Percentiles rank a stretch among this genome's conserved stretches.
phyloP scores from a whole-genome alignment of 1,139 yeast genomes.

The Scheffersomyces lignicola region DNA sequence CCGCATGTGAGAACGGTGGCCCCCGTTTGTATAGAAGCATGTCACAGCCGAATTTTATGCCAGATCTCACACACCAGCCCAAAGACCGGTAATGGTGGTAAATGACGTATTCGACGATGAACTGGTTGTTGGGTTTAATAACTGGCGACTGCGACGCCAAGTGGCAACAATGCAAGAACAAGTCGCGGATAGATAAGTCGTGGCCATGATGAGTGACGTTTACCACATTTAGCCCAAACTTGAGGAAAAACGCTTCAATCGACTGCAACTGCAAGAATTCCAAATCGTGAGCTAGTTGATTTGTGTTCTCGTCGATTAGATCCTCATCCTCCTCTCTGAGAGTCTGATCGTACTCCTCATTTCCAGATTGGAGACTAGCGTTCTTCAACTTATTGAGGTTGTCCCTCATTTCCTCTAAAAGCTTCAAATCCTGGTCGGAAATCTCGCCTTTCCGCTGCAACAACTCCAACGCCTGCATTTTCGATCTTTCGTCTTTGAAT shows the following conservation, averaged over 20 bases:
- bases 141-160: conserved; percentile 3
- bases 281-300: conserved; percentile 22
- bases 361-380: conserved; percentile 10
- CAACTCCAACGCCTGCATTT: conserved; percentile 36
- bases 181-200: conserved; percentile 17
- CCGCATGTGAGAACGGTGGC: conserved; percentile 95
- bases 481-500: conserved; percentile 60
- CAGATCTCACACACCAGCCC: conserved; percentile 95
- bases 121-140: conserved; percentile 31
- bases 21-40: conserved; percentile 81
- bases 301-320: conserved; percentile 35
- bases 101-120: conserved; percentile 61
- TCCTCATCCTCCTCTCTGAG: conserved; percentile 36
- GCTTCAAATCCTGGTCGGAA: conserved; percentile 22
- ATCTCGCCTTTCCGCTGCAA: conserved; percentile 23
- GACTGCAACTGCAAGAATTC: conserved; percentile 78
- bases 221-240: conserved; percentile 48
- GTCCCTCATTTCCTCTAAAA: conserved; percentile 28
- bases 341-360: conserved; percentile 8
- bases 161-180: conserved; percentile 29
- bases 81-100: conserved; percentile 85
- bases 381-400: conserved; percentile 23
- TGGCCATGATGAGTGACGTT: conserved; percentile 15
- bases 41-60: conserved; percentile 89
- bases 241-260: conserved; percentile 71